Percentiles rank a stretch among this genome's conserved stretches.
phyloP scores from a whole-genome alignment of 495 filamentous ascomycete genomes.

The Lophium mytilinum region DNA sequence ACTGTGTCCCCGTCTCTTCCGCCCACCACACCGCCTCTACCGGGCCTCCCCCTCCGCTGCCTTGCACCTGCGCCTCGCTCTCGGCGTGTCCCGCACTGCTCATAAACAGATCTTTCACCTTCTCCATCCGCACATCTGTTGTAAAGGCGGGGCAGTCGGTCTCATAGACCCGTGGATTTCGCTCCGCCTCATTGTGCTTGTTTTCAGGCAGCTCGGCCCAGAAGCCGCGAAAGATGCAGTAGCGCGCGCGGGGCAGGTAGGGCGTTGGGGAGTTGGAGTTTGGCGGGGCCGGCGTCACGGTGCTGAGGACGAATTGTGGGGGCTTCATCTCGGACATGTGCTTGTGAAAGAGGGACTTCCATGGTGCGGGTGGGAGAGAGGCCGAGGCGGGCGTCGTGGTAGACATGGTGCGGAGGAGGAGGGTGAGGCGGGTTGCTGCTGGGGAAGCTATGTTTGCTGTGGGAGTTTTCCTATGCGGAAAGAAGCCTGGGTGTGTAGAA shows the following conservation, averaged over 20 bases:
- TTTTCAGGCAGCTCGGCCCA: slow-evolving; percentile 63
- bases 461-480: neutral
- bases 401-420: slow-evolving; percentile 20
- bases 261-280: slow-evolving; percentile 15
- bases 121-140: slow-evolving; percentile 80
- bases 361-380: slow-evolving; percentile 42
- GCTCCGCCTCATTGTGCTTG: slow-evolving; percentile 54
- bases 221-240: slow-evolving; percentile 74
- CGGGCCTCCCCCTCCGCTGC: slow-evolving; percentile 54
- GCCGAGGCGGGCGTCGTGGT: slow-evolving; percentile 13
- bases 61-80: slow-evolving; percentile 34
- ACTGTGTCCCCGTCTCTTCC: slow-evolving; percentile 62
- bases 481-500: neutral
- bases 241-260: slow-evolving; percentile 52
- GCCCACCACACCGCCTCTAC: slow-evolving; percentile 85
- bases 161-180: slow-evolving; percentile 60
- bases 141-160: slow-evolving; percentile 76
- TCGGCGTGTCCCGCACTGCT: slow-evolving; percentile 30
- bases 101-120: slow-evolving; percentile 59
- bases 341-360: slow-evolving; percentile 58
- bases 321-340: slow-evolving; percentile 53
- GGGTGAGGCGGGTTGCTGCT: slow-evolving; percentile 12
- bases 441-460: slow-evolving; percentile 18
- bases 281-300: slow-evolving; percentile 43
- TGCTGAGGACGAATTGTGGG: slow-evolving; percentile 65